Evolutionary conservation across 768 basidiomycete species (phyloP).

Genomic region (Phylloporus sp.): DNA sequence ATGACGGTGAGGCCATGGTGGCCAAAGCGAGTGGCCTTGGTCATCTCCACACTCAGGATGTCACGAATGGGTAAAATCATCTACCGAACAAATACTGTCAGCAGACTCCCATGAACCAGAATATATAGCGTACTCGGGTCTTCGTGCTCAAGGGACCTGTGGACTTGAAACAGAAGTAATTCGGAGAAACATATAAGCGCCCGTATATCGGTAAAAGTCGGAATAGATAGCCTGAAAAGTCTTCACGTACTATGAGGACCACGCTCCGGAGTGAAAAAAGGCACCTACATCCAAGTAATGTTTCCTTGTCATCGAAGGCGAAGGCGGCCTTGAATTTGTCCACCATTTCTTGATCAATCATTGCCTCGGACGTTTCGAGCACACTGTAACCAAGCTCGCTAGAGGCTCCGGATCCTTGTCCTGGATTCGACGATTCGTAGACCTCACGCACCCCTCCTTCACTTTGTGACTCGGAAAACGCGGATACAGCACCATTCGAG

Average conservation of each 20-base stretch:
- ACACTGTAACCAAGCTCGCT: constrained; percentile 77
- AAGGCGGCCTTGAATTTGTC: constrained; percentile 82
- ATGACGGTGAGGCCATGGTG: constrained; percentile 88
- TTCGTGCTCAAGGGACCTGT: constrained; percentile 72
- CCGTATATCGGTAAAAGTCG: constrained; percentile 88
- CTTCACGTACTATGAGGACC: constrained; percentile 39
- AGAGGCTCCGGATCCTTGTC: constrained; percentile 30
- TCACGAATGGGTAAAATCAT: constrained; percentile 95
- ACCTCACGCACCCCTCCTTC: constrained; percentile 53
- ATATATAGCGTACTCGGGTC: constrained; percentile 65
- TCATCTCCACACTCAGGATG: constrained; percentile 77
- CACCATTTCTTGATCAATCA: constrained; percentile 55
- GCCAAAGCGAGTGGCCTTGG: constrained; percentile 84
- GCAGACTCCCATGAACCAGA: background rate
- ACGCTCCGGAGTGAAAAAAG: background rate
- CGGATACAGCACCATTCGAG: constrained; percentile 23
- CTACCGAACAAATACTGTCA: constrained; percentile 38
- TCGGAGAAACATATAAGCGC: constrained; percentile 85
- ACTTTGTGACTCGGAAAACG: constrained; percentile 22
- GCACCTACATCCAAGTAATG: constrained; percentile 78
- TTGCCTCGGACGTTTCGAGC: constrained; percentile 66
- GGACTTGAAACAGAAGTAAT: constrained; percentile 93
- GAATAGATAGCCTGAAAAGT: constrained; percentile 87
- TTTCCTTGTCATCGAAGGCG: constrained; percentile 87
- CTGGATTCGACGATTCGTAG: constrained; percentile 33